Conservation (phyloP, 129 eudicot genomes). For the Deinandra increscens region DNA sequence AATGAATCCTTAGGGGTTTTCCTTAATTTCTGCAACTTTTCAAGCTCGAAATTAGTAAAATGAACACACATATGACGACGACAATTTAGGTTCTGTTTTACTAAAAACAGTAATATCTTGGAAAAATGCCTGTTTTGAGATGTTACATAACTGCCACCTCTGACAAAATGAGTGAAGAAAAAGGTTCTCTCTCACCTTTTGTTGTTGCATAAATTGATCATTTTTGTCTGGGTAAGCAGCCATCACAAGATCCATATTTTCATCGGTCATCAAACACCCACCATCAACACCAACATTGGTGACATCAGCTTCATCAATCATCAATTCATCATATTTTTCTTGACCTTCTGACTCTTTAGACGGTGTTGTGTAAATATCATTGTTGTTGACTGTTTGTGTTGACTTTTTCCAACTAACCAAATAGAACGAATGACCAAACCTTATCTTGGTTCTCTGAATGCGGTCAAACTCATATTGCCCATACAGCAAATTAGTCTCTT, state of each 20-base stretch:
- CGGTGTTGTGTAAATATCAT: constrained; percentile 24
- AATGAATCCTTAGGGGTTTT: constrained; percentile 38
- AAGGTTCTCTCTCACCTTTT: constrained; percentile 66
- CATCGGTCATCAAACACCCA: constrained; percentile 70
- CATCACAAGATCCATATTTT: constrained; percentile 78
- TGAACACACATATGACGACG: neutral
- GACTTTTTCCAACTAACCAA: constrained; percentile 80
- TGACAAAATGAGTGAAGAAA: neutral
- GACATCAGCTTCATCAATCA: constrained; percentile 52
- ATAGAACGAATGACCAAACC: constrained; percentile 61
- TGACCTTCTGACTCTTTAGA: constrained; percentile 34
- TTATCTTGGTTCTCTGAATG: constrained; percentile 66
- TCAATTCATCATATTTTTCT: constrained; percentile 32
- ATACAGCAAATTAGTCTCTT: constrained; percentile 41
- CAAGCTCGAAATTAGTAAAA: neutral
- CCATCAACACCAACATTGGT: constrained; percentile 45
- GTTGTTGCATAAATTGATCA: constrained; percentile 49
- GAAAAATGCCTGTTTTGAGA: neutral
- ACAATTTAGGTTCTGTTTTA: too few species aligned
- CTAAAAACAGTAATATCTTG: neutral
- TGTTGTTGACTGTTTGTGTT: constrained; percentile 23
- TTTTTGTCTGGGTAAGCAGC: constrained; percentile 72
- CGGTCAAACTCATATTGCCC: constrained; percentile 79
- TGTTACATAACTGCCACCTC: neutral
- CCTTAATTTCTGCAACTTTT: constrained; percentile 54